Conservation (phyloP, 2,329 filamentous ascomycete genomes). For the Sporothrix brunneoviolacea region DNA sequence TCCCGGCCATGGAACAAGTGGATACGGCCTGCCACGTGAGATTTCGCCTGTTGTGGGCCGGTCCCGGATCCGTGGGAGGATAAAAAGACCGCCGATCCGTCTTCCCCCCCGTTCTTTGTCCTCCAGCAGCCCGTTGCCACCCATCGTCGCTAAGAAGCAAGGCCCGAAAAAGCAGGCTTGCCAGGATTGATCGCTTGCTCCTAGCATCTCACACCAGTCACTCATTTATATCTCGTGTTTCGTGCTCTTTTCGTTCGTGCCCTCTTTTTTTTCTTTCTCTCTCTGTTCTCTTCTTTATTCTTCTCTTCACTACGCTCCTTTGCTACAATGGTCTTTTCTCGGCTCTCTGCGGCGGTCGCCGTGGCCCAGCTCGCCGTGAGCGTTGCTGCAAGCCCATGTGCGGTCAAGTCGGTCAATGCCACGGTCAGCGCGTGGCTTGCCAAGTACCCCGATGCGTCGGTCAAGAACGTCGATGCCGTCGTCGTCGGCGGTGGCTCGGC, state of each 20-base stretch:
- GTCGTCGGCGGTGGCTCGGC: slow-evolving; percentile 32
- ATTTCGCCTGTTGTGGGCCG: background rate
- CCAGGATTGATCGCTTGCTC: slow-evolving; percentile 7
- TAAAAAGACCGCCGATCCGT: background rate
- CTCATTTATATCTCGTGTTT: slow-evolving; percentile 4
- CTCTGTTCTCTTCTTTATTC: background rate
- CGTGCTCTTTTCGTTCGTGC: background rate
- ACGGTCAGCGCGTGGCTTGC: background rate
- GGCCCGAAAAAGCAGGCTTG: too few species aligned
- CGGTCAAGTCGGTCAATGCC: background rate
- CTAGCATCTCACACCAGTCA: background rate
- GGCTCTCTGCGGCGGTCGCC: background rate
- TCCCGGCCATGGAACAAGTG: background rate
- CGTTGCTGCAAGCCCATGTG: background rate
- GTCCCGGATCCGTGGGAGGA: slow-evolving; percentile 1
- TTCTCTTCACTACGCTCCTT: background rate
- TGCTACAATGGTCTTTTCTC: too few species aligned
- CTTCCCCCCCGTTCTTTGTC: background rate
- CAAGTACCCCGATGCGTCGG: background rate
- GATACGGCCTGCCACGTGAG: slow-evolving; percentile 6
- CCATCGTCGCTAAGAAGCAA: too few species aligned
- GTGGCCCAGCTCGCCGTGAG: slow-evolving; percentile 3
- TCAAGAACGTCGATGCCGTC: slow-evolving; percentile 24
- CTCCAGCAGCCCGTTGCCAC: too few species aligned
- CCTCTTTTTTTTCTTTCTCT: background rate